A percentile compares a stretch with the other conserved stretches of the same genome.
phyloP scores from a whole-genome alignment of 2,329 filamentous ascomycete genomes.

The Neodidymelliopsis sp. region DNA sequence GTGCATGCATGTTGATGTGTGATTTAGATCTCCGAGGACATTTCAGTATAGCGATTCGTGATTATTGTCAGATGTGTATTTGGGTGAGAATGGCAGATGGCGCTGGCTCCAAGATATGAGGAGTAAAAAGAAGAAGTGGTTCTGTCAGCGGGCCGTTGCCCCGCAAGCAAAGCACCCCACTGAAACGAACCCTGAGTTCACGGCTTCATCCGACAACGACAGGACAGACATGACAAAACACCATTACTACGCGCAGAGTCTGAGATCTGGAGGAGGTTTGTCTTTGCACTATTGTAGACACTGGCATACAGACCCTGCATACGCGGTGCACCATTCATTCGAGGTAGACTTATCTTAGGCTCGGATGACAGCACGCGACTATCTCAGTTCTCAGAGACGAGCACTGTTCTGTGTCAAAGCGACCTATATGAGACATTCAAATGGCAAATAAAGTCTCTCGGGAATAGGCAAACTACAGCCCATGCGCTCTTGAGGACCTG shows the following conservation, averaged over 20 bases:
- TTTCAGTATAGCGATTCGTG: not conserved
- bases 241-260: not conserved
- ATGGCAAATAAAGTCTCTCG: too few relatives aligned
- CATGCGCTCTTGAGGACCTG: too few relatives aligned
- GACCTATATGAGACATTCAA: too few relatives aligned
- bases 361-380: too few relatives aligned
- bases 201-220: slow-evolving; percentile 1
- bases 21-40: not conserved
- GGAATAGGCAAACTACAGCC: too few relatives aligned
- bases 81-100: too few relatives aligned
- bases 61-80: not conserved
- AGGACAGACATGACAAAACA: slow-evolving; percentile 5
- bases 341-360: too few relatives aligned
- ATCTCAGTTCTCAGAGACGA: too few relatives aligned
- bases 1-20: not conserved
- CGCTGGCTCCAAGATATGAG: not conserved
- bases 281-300: not conserved
- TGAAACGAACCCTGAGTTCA: slow-evolving; percentile 4
- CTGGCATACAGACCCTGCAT: slow-evolving; percentile 1
- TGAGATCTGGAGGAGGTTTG: not conserved
- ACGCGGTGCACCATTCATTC: not conserved
- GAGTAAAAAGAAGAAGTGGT: not conserved
- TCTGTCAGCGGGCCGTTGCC: slow-evolving; percentile 5
- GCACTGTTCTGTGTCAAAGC: too few relatives aligned
- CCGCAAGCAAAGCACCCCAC: slow-evolving; percentile 13